phyloP scores from a whole-genome alignment of 1,284 basidiomycete genomes.

The Pholiota adiposa region DNA sequence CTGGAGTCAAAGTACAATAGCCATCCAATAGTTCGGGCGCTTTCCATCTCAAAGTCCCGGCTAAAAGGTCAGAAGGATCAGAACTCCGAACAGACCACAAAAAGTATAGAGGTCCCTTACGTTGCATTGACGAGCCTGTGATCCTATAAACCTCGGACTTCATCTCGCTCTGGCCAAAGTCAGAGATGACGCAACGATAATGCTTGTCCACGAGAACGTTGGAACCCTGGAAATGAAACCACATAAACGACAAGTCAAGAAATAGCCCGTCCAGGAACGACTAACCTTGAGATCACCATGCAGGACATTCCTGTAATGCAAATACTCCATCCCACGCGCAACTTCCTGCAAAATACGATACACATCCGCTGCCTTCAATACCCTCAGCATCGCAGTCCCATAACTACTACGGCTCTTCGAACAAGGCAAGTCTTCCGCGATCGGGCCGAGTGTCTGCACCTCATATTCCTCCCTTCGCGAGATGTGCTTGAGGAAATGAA shows the following conservation, averaged over 20 bases:
- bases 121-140: constrained; percentile 44
- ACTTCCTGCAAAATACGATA: constrained; percentile 71
- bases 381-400: constrained; percentile 15
- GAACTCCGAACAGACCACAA: background rate
- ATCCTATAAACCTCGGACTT: constrained; percentile 71
- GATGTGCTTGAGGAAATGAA: constrained; percentile 41
- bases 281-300: constrained; percentile 72
- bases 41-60: constrained; percentile 73
- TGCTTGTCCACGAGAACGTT: constrained; percentile 77
- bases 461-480: constrained; percentile 28
- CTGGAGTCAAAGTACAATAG: constrained; percentile 51
- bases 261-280: background rate
- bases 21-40: constrained; percentile 73
- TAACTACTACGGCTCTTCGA: constrained; percentile 22
- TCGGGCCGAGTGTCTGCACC: constrained; percentile 21
- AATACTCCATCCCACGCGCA: constrained; percentile 76
- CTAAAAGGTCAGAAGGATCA: constrained; percentile 30
- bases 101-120: constrained; percentile 44
- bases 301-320: constrained; percentile 65
- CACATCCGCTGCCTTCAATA: constrained; percentile 45
- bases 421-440: constrained; percentile 22
- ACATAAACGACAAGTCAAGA: background rate
- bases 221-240: constrained; percentile 41
- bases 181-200: constrained; percentile 70
- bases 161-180: constrained; percentile 83